These are phyloP conservation scores for Talaromyces liani DNA, from an alignment of 495 filamentous ascomycete genomes.

Conservation along the genomic window DNA sequence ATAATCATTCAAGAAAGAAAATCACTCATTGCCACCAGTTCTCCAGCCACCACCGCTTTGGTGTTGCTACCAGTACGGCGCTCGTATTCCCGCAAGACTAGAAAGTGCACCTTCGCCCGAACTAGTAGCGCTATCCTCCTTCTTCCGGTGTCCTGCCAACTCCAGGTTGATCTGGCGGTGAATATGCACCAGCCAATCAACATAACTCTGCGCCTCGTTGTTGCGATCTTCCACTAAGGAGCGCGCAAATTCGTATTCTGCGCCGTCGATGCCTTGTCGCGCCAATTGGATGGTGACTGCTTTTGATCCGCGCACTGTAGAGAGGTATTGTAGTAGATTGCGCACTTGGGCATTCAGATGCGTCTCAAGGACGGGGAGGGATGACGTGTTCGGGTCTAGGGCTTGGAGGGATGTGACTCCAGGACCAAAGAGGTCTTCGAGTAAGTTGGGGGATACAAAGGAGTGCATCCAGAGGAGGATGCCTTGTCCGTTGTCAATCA, in stretches of 20 bases:
- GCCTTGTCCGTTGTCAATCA: constrained; percentile 94
- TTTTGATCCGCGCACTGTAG: constrained; percentile 74
- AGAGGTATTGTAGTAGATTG: constrained; percentile 84
- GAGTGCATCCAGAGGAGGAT: constrained; percentile 85
- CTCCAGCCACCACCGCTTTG: neutral
- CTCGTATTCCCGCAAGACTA: constrained; percentile 60
- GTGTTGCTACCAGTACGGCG: constrained; percentile 55
- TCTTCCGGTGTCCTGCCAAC: constrained; percentile 70
- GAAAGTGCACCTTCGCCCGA: constrained; percentile 45
- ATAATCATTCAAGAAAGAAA: neutral
- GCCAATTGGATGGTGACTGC: constrained; percentile 85
- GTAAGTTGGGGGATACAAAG: constrained; percentile 67
- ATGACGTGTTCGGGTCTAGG: constrained; percentile 70
- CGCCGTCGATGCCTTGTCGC: constrained; percentile 86
- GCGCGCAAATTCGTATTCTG: constrained; percentile 93
- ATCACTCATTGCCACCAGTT: neutral
- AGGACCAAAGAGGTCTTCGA: constrained; percentile 85
- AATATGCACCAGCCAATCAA: constrained; percentile 96
- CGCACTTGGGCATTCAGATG: constrained; percentile 93
- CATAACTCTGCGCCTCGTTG: constrained; percentile 94
- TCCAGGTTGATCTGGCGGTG: constrained; percentile 90
- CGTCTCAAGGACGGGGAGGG: constrained; percentile 71
- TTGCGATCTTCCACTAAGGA: constrained; percentile 91
- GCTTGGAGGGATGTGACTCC: constrained; percentile 60
- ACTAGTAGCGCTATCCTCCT: constrained; percentile 51